Conservation (phyloP, 2,329 filamentous ascomycete species). For the Trichophyton equinum region DNA sequence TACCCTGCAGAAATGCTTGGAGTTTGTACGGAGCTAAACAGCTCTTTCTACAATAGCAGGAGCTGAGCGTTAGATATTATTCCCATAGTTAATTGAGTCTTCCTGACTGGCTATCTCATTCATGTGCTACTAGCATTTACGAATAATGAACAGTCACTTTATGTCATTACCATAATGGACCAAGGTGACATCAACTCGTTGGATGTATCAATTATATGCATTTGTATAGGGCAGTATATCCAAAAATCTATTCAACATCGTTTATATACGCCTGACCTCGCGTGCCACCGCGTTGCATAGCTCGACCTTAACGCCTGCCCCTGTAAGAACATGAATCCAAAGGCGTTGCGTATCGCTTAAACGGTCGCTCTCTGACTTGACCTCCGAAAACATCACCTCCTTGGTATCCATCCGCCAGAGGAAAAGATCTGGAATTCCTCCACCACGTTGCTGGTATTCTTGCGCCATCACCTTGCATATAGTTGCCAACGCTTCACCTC, state of each 20-base stretch:
- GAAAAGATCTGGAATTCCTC: slow-evolving; percentile 84
- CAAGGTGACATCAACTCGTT: neutral
- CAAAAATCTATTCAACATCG: neutral
- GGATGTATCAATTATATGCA: too few relatives aligned
- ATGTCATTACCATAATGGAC: neutral
- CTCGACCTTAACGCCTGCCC: slow-evolving; percentile 74
- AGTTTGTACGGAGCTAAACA: neutral
- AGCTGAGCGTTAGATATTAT: slow-evolving; percentile 1
- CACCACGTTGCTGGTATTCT: slow-evolving; percentile 76
- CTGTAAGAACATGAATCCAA: slow-evolving; percentile 88
- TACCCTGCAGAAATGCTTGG: neutral
- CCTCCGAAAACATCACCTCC: slow-evolving; percentile 64
- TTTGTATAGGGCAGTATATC: neutral
- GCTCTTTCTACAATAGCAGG: neutral
- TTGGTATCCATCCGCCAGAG: slow-evolving; percentile 56
- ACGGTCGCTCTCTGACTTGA: slow-evolving; percentile 79
- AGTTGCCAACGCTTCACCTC: slow-evolving; percentile 64
- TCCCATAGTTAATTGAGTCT: neutral
- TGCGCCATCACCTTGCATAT: slow-evolving; percentile 92
- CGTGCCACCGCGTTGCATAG: slow-evolving; percentile 55
- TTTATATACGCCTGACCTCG: slow-evolving; percentile 34
- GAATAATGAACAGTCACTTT: neutral
- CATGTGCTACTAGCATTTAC: neutral
- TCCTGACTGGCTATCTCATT: neutral
- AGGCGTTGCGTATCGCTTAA: slow-evolving; percentile 90